Percentiles rank a stretch among this genome's conserved stretches.
These are phyloP conservation scores for Mycena belliarum DNA, from an alignment of 768 basidiomycete genomes.

Conservation along the genomic window DNA sequence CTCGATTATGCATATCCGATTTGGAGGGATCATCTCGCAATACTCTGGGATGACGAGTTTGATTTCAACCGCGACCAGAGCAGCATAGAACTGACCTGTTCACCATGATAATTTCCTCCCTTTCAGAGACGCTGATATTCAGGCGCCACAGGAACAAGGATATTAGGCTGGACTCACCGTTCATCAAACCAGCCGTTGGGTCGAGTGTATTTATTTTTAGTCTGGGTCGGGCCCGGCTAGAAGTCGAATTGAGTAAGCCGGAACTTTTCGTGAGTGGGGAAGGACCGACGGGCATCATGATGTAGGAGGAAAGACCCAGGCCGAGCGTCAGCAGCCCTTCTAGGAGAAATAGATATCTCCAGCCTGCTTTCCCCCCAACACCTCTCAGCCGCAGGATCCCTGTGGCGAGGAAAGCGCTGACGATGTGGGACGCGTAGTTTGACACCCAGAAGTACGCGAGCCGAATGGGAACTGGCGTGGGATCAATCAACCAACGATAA, in stretches of 20 bases:
- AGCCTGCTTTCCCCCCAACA: slow-evolving; percentile 52
- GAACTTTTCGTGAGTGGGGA: too few species aligned
- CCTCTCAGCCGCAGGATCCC: slow-evolving; percentile 60
- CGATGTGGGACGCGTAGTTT: slow-evolving; percentile 53
- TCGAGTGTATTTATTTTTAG: slow-evolving; percentile 52
- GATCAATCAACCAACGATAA: background rate
- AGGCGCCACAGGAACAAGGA: background rate
- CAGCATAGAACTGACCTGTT: slow-evolving; percentile 37
- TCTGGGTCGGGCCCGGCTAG: slow-evolving; percentile 59
- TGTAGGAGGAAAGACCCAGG: slow-evolving; percentile 2
- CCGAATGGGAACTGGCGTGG: slow-evolving; percentile 54
- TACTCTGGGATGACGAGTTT: slow-evolving; percentile 32
- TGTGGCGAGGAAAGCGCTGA: slow-evolving; percentile 64
- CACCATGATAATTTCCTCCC: slow-evolving; percentile 65
- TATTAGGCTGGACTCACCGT: slow-evolving; percentile 34
- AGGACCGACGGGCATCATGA: slow-evolving; percentile 36
- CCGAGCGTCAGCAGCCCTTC: slow-evolving; percentile 11
- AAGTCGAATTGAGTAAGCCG: slow-evolving; percentile 49
- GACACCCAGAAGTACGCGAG: slow-evolving; percentile 72
- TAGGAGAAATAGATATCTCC: slow-evolving; percentile 61
- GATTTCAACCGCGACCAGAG: background rate
- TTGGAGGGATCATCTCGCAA: slow-evolving; percentile 68
- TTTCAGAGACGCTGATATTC: slow-evolving; percentile 25
- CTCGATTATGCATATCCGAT: slow-evolving; percentile 71
- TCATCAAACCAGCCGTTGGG: slow-evolving; percentile 70